Evolutionary conservation across 148 eudicot species (phyloP).

Genomic region (Rhododendron simsii): DNA sequence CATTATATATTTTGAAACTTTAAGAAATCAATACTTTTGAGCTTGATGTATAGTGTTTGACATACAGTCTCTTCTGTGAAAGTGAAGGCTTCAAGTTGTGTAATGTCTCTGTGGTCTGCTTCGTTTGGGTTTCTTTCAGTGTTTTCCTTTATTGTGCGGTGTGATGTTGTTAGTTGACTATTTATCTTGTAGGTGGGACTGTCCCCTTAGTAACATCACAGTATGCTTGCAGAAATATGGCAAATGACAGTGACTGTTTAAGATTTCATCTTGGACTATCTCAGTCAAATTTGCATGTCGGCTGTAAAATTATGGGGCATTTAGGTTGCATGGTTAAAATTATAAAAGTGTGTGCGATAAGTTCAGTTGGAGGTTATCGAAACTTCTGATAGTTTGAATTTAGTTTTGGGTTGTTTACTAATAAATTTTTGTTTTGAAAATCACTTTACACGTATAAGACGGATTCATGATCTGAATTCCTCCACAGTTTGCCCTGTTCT

Average conservation of each 20-base stretch:
- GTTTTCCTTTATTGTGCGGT: not conserved
- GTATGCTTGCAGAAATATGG: not conserved
- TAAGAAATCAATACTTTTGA: not conserved
- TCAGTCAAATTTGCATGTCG: not conserved
- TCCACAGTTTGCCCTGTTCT: not conserved
- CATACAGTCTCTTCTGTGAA: not conserved
- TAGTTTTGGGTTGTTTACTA: not conserved
- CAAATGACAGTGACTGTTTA: not conserved
- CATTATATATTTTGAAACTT: not conserved
- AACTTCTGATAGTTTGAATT: not conserved
- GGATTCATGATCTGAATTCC: not conserved
- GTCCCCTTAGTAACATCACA: not conserved
- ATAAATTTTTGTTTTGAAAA: not conserved
- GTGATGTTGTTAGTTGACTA: not conserved
- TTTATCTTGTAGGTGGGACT: not conserved
- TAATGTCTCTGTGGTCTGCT: not conserved
- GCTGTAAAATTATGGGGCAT: not conserved
- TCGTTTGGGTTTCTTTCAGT: not conserved
- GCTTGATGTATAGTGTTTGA: not conserved
- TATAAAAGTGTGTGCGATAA: not conserved
- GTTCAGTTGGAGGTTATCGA: not conserved
- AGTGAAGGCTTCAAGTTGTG: not conserved
- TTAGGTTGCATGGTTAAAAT: not conserved
- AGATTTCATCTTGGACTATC: not conserved
- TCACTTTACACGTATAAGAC: not conserved